A percentile compares a stretch with the other conserved stretches of the same genome.
These are phyloP conservation scores for Alternaria tenuissima DNA, from an alignment of 2,329 filamentous ascomycete genomes.

Conservation along the genomic window DNA sequence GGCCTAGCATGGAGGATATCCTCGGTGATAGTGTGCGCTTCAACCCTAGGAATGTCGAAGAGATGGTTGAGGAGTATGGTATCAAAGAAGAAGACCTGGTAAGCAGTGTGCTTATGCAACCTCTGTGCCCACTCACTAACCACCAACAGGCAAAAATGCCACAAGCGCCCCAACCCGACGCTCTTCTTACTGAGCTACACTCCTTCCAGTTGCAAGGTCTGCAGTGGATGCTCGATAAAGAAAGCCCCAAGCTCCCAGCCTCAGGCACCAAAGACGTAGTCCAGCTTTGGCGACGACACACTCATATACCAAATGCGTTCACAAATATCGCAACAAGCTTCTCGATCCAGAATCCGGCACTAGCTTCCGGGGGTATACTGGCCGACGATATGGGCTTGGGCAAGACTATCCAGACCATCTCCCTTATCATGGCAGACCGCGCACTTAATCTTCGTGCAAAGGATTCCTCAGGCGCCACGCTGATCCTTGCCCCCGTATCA, in stretches of 20 bases:
- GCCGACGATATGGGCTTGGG: constrained; percentile 94
- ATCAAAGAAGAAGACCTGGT: constrained; percentile 72
- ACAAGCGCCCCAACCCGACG: constrained; percentile 71
- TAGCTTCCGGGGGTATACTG: constrained; percentile 83
- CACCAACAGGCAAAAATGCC: constrained; percentile 67
- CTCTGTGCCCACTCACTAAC: constrained; percentile 15
- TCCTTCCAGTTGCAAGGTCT: constrained; percentile 82
- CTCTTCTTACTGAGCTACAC: constrained; percentile 72
- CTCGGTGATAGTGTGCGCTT: constrained; percentile 72
- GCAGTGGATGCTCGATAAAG: constrained; percentile 81
- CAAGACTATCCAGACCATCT: constrained; percentile 87
- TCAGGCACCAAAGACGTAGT: constrained; percentile 68
- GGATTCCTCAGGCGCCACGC: constrained; percentile 63
- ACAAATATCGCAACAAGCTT: constrained; percentile 77
- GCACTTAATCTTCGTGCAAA: constrained; percentile 31
- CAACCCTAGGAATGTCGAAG: constrained; percentile 69
- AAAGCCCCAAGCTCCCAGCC: constrained; percentile 71
- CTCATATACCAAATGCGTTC: constrained; percentile 56
- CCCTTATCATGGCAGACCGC: constrained; percentile 71
- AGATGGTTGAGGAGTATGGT: constrained; percentile 74
- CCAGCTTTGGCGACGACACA: constrained; percentile 76
- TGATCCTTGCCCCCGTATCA: constrained; percentile 82
- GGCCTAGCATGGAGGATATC: constrained; percentile 68
- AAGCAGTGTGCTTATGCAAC: constrained; percentile 5
- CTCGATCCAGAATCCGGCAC: constrained; percentile 65